Conservation (phyloP, 345 rosid genomes). For the Anastatica hierochuntica region DNA sequence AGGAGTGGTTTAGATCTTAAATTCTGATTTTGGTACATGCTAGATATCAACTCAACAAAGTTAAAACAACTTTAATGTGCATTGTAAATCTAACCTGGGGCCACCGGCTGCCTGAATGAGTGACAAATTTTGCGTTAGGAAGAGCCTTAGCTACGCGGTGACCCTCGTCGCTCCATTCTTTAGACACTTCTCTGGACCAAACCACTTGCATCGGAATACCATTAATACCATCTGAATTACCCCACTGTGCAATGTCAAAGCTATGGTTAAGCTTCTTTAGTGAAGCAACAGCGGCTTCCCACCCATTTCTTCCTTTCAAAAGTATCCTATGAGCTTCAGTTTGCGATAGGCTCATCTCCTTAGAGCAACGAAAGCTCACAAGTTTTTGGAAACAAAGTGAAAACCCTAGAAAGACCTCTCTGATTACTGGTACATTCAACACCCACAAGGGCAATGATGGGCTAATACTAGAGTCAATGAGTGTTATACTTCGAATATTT, state of each 20-base stretch:
- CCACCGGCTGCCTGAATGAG: slow-evolving; percentile 80
- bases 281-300: slow-evolving; percentile 48
- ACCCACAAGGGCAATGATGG: slow-evolving; percentile 68
- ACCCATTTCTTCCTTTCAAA: slow-evolving; percentile 61
- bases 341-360: slow-evolving; percentile 37
- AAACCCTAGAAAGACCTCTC: slow-evolving; percentile 48
- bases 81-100: slow-evolving; percentile 57
- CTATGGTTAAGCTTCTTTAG: slow-evolving; percentile 62
- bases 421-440: slow-evolving; percentile 42
- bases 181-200: slow-evolving; percentile 67
- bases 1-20: too few species aligned
- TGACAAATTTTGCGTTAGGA: slow-evolving; percentile 54
- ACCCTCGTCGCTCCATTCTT: slow-evolving; percentile 65
- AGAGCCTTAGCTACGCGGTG: slow-evolving; percentile 46
- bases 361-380: slow-evolving; percentile 52
- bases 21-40: background rate
- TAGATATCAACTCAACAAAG: background rate
- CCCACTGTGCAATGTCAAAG: slow-evolving; percentile 74
- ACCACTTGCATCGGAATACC: slow-evolving; percentile 59
- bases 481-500: slow-evolving; percentile 55
- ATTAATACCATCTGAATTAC: slow-evolving; percentile 45
- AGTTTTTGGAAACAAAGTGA: slow-evolving; percentile 37
- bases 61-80: background rate
- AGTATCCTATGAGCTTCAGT: slow-evolving; percentile 62
- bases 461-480: slow-evolving; percentile 52